phyloP scores from a whole-genome alignment of 495 filamentous ascomycete species.

The Hyphodiscus hymeniophilus region DNA sequence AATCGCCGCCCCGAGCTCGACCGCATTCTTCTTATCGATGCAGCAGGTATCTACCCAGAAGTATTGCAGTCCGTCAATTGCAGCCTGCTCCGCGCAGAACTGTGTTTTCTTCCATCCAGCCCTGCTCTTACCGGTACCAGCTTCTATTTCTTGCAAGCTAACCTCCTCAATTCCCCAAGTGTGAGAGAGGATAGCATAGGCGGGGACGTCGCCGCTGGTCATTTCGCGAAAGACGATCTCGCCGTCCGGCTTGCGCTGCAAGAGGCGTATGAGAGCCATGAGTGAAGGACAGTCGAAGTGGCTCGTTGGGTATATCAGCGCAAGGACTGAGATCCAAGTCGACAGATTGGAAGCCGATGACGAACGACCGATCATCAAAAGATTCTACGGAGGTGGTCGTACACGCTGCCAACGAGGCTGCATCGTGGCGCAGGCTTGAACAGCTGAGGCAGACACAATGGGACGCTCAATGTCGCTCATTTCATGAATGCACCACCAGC shows the following conservation, averaged over 20 bases:
- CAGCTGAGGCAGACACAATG: no score
- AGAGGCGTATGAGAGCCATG: conserved; percentile 20
- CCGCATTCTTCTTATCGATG: background rate
- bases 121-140: background rate
- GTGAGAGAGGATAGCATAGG: conserved; percentile 23
- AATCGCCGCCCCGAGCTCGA: background rate
- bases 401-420: no score
- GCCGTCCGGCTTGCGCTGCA: conserved; percentile 18
- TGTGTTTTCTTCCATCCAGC: background rate
- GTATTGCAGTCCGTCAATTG: background rate
- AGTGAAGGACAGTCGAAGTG: no score
- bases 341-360: no score
- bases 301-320: conserved; percentile 5
- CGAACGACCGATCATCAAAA: no score
- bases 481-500: no score
- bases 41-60: conserved; percentile 2
- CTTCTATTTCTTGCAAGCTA: background rate
- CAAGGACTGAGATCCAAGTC: conserved; percentile 3
- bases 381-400: no score
- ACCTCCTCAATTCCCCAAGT: conserved; percentile 1
- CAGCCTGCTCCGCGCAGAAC: background rate
- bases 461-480: no score
- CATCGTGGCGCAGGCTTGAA: no score
- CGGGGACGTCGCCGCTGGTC: conserved; percentile 17
- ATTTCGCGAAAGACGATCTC: conserved; percentile 21